Evolutionary conservation across 2,329 filamentous ascomycete genomes (phyloP), one percentile per base, ranked within the genome.

Genomic region (Mycosphaerelloides madeirae): DNA sequence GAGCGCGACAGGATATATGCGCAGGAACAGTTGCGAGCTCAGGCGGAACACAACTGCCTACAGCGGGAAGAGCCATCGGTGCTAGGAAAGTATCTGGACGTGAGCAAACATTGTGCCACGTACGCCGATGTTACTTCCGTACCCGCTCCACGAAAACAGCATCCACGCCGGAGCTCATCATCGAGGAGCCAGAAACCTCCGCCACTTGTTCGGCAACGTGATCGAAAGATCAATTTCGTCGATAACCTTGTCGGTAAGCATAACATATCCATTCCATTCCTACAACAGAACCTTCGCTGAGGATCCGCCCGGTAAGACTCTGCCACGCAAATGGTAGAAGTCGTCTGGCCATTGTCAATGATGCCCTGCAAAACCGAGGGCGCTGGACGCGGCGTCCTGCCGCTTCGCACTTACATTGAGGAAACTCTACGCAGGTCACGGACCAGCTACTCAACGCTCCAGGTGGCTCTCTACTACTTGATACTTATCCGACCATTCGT

Each of bases 211-310:
- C 84, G 90, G 61, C 90, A 96, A 73, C 81, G 82, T 62, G 89
- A 96, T 71, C 86, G 90, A 65, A 95, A 95, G 76, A 80, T 87
- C 65, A 90, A 85, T 69, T 96, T 97, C 65, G 91, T 97, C 70
- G 90, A 96, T 69, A 93, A 84, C 68, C 87, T 96, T 68, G 90
- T 96, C 74, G 91, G 91, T 96, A 88, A 87, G 91, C 68, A 62
- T 42, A 56, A 43, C n/a, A 33, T 16, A 41, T 20, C 14, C 29
- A 43, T 28, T 51, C 44, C 33, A 43, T 42, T 47, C 47, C 22
- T 9, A 25, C 49, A 45, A 41, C 46, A 50, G 54, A 69, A 68
- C 65, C 52, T 56, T 50, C 55, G 50, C 59, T 61, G 58, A 58
- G 57, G 46, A 54, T 36, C 43, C 48, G 37, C 22, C 33, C 40